Conservation (phyloP, 2,329 filamentous ascomycete genomes). For the Alternaria metachromatica region DNA sequence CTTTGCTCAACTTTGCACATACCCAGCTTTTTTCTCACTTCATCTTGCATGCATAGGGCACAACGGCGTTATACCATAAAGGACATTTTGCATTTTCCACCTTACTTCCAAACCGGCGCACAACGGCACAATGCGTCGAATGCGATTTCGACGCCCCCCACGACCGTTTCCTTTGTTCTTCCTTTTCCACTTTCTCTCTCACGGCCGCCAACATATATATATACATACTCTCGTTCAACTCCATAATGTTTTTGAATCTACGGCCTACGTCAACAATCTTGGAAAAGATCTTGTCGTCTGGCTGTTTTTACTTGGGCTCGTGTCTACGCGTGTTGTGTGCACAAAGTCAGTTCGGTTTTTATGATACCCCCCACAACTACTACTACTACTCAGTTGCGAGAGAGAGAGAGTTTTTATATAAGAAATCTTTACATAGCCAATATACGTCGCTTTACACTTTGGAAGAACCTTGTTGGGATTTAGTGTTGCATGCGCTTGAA, state of each 20-base stretch:
- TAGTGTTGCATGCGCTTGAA: not conserved
- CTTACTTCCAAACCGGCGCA: slow-evolving; percentile 26
- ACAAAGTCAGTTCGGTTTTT: slow-evolving; percentile 2
- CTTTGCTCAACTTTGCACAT: slow-evolving; percentile 14
- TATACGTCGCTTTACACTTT: not conserved
- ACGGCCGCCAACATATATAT: slow-evolving; percentile 3
- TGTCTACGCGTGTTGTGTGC: not conserved
- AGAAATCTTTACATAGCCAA: not conserved
- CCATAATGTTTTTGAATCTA: slow-evolving; percentile 25
- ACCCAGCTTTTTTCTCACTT: slow-evolving; percentile 7
- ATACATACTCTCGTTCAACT: not conserved
- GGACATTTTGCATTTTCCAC: slow-evolving; percentile 5
- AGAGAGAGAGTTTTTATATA: not conserved
- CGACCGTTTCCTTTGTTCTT: slow-evolving; percentile 40
- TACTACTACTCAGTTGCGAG: not conserved
- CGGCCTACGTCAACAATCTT: slow-evolving; percentile 2
- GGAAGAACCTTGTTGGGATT: not conserved
- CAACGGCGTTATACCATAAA: slow-evolving; percentile 3
- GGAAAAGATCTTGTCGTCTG: not conserved
- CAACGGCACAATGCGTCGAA: slow-evolving; percentile 35
- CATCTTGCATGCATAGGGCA: not conserved
- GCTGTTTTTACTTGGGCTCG: not conserved
- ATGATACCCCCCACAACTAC: not conserved
- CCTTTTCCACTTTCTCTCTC: slow-evolving; percentile 28
- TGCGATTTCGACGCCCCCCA: slow-evolving; percentile 42